Base-by-base conservation (phyloP, 2,329 filamentous ascomycete species). In the Cercospora berteroae region DNA sequence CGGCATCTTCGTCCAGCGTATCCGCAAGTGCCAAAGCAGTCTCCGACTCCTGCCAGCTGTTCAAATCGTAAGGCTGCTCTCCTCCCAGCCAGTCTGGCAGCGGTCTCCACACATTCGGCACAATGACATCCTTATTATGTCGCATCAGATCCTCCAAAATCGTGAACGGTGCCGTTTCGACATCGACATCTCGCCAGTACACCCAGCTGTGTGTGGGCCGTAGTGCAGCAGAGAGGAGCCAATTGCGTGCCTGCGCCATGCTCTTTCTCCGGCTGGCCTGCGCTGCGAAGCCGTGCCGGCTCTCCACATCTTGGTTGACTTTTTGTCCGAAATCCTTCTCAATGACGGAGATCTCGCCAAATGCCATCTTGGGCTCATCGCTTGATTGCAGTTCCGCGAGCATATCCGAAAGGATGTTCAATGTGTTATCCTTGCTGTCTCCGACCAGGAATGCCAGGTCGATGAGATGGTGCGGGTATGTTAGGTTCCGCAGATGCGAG, bases 251-350 rank as follows among this genome's bases (percentile, higher is more conserved):
- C 81, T 97, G 93, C 0, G 95, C 95, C 95, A 99, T 99, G 76
- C 96, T 86, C 83, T 99, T 99, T 80, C 95, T 88, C 74, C 95
- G 87, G 72, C 90, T 91, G 25, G 95, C 95, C 80, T 99, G 95
- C 1, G 95, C 95, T 31, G 94, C 95, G 77, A 99, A 99, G 25
- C 95, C 96, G 80, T 99, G 95, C 72, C 95, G 90, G 78, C 93
- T 97, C 82, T 99, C 95, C 27, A 98, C 93, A 81, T 99, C 94
- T 80, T 99, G 95, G 71, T 96, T 92, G 68, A 99, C 95, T 78
- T 94, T 94, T 79, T 99, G 95, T 3, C 95, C 95, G 82, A 99
- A 99, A 79, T 99, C 94, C 82, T 99, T 99, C 81, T 98, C 93
- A 72, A 99, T 94, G 68, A 99, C 95, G 0, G 93, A 97, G 67